Conservation (phyloP, 2,329 filamentous ascomycete species). For the Colletotrichum filicis region DNA sequence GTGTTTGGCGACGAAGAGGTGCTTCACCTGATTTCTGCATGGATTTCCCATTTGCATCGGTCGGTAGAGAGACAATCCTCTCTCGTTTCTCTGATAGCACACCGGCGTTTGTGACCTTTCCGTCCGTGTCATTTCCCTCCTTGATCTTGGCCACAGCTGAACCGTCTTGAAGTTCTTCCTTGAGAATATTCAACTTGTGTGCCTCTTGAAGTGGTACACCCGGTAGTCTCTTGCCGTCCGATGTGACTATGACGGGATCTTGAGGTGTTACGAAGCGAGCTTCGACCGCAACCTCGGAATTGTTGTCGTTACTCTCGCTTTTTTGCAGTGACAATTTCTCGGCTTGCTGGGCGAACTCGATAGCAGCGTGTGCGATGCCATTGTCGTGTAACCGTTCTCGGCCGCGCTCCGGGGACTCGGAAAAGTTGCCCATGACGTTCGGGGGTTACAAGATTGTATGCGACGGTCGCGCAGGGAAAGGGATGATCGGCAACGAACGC, state of each 20-base stretch:
- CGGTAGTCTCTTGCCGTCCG: constrained; percentile 73
- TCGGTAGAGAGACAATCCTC: constrained; percentile 40
- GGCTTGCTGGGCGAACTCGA: constrained; percentile 71
- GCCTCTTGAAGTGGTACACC: constrained; percentile 78
- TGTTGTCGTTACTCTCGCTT: constrained; percentile 39
- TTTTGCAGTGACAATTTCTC: constrained; percentile 62
- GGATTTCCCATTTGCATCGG: constrained; percentile 45
- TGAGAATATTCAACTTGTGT: constrained; percentile 73
- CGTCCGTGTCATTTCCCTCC: constrained; percentile 39
- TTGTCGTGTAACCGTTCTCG: constrained; percentile 33
- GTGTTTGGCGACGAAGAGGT: constrained; percentile 60
- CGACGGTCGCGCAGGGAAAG: not conserved
- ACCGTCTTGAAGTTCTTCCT: constrained; percentile 55
- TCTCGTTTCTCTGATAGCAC: constrained; percentile 42
- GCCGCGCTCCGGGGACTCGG: constrained; percentile 24
- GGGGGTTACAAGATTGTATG: not conserved
- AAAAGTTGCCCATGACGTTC: constrained; percentile 25
- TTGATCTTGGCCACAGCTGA: constrained; percentile 38
- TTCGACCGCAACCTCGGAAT: constrained; percentile 63
- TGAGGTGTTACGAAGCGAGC: constrained; percentile 75
- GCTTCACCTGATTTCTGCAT: constrained; percentile 58
- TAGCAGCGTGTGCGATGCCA: constrained; percentile 53
- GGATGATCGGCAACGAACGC: not conserved
- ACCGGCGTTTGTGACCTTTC: constrained; percentile 45
- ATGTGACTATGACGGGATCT: constrained; percentile 77